A percentile compares a stretch with the other conserved stretches of the same genome.
phyloP scores from a whole-genome alignment of 2,329 filamentous ascomycete species.

The Phaeosphaeriaceae sp. region DNA sequence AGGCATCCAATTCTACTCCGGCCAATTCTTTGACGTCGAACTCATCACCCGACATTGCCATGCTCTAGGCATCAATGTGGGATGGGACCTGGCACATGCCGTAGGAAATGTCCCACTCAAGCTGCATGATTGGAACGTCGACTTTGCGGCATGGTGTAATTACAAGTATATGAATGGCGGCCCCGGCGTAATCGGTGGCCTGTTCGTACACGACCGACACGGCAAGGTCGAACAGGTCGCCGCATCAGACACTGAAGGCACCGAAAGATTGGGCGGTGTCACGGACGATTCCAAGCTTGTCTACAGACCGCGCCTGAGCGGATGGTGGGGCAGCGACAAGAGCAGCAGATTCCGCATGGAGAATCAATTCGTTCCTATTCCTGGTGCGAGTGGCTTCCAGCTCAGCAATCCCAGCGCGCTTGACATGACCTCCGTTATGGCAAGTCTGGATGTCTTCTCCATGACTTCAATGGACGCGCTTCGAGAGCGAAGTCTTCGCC shows the following conservation, averaged over 20 bases:
- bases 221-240: slow-evolving; percentile 58
- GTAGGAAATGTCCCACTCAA: slow-evolving; percentile 81
- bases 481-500: slow-evolving; percentile 71
- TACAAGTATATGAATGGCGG: slow-evolving; percentile 95
- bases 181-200: slow-evolving; percentile 78
- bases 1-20: slow-evolving; percentile 91
- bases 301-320: slow-evolving; percentile 73
- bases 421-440: slow-evolving; percentile 77
- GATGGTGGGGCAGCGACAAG: slow-evolving; percentile 90
- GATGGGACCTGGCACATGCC: slow-evolving; percentile 90
- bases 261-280: slow-evolving; percentile 7
- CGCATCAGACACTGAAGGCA: neutral
- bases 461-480: slow-evolving; percentile 73
- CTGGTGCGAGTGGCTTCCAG: slow-evolving; percentile 82
- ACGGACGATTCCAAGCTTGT: slow-evolving; percentile 36
- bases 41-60: slow-evolving; percentile 81
- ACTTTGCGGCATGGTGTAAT: slow-evolving; percentile 91
- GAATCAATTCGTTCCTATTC: slow-evolving; percentile 77
- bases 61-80: slow-evolving; percentile 72
- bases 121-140: slow-evolving; percentile 88
- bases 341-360: slow-evolving; percentile 81
- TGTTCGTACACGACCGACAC: slow-evolving; percentile 81
- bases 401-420: slow-evolving; percentile 83
- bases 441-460: slow-evolving; percentile 75
- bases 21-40: slow-evolving; percentile 84